Conservation (phyloP, 306 rosid genomes). For the Fagus crenata region DNA sequence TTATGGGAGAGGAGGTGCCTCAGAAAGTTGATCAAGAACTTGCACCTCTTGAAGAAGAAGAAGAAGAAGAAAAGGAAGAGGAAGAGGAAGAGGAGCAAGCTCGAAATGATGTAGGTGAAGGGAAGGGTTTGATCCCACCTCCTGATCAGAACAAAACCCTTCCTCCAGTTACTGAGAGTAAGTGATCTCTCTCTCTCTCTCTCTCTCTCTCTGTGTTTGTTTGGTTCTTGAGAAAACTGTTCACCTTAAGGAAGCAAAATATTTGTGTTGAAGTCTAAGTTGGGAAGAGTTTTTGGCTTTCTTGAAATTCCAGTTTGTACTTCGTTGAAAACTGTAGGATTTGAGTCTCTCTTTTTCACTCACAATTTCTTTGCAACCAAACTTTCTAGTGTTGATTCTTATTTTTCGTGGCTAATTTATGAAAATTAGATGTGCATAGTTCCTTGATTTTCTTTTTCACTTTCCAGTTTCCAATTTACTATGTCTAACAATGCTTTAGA, state of each 20-base stretch:
- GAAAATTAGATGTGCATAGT: neutral
- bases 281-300: neutral
- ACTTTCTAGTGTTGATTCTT: neutral
- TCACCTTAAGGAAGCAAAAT: neutral
- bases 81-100: constrained; percentile 4
- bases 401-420: neutral
- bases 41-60: neutral
- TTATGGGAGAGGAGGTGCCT: constrained; percentile 56
- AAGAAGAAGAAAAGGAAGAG: constrained; percentile 15
- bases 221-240: neutral
- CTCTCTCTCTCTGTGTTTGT: neutral
- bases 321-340: neutral
- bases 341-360: neutral
- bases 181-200: neutral
- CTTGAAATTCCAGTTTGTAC: neutral
- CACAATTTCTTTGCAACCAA: neutral
- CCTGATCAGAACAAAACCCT: constrained; percentile 16
- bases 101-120: constrained; percentile 30
- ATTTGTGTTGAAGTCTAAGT: neutral
- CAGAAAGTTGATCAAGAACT: constrained; percentile 31
- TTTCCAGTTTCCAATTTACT: neutral
- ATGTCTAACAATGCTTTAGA: neutral
- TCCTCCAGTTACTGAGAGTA: constrained; percentile 43
- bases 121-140: constrained; percentile 22
- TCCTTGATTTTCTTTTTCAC: neutral